Evolutionary conservation across 1,284 basidiomycete species (phyloP).

Genomic region (Boletellus deceptivus): DNA sequence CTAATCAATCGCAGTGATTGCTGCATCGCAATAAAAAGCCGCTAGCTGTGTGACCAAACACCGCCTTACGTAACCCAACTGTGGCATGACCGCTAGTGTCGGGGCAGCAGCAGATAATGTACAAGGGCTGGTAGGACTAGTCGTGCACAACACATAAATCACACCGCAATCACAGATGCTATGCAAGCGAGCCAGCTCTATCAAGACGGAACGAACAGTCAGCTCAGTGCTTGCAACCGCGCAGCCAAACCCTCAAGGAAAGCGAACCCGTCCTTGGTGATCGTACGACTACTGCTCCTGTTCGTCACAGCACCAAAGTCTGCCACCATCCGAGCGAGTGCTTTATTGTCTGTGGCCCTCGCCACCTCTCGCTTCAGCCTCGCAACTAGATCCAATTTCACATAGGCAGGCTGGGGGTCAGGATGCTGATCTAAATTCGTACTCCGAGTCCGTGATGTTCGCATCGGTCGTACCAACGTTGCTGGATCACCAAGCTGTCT

Average conservation of each 20-base stretch:
- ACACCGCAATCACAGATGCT: background rate
- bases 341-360: conserved; percentile 48
- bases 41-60: no score
- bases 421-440: conserved; percentile 32
- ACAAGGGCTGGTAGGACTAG: no score
- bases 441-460: conserved; percentile 46
- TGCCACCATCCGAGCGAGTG: conserved; percentile 58
- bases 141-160: no score
- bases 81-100: no score
- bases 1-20: no score
- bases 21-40: no score
- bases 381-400: conserved; percentile 58
- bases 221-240: conserved; percentile 40
- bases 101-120: no score
- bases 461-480: conserved; percentile 52
- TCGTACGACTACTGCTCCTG: conserved; percentile 58
- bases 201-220: conserved; percentile 1
- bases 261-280: conserved; percentile 73
- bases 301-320: conserved; percentile 69
- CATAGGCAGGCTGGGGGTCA: conserved; percentile 42
- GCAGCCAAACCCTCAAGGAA: conserved; percentile 62
- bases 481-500: conserved; percentile 68
- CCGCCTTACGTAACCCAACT: no score
- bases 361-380: conserved; percentile 53
- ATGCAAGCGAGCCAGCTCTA: background rate